These are phyloP conservation scores for Blastocystis sp. DNA, from an alignment of 352 stramenopile species.

Conservation along the genomic window DNA sequence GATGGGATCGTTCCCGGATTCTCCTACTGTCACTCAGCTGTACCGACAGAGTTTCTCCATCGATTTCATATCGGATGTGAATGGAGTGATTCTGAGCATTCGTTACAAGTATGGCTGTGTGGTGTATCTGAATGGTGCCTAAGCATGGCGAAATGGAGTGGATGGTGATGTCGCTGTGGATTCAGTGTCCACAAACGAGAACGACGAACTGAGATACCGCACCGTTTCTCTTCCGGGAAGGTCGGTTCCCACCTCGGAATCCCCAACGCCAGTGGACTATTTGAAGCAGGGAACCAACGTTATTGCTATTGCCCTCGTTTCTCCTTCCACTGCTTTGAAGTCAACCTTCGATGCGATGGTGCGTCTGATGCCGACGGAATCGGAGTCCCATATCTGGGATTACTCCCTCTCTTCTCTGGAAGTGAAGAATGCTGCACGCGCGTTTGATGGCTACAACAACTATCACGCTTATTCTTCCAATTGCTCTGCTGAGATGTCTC, in stretches of 20 bases:
- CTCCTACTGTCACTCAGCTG: constrained; percentile 15
- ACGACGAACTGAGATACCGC: neutral
- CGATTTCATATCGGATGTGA: neutral
- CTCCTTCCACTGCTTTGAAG: neutral
- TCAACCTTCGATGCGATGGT: constrained; percentile 7
- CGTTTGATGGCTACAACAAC: too few species aligned
- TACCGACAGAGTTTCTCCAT: constrained; percentile 24
- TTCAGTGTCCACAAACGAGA: neutral
- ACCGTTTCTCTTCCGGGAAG: neutral
- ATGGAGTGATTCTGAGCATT: neutral
- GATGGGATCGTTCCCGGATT: neutral
- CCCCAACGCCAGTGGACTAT: neutral
- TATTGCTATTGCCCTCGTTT: constrained; percentile 31
- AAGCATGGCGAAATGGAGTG: constrained; percentile 20
- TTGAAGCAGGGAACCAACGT: neutral
- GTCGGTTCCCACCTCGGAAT: neutral
- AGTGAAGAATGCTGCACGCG: too few species aligned
- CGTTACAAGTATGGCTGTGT: constrained; percentile 3
- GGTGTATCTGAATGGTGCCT: constrained; percentile 21
- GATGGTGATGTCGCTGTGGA: neutral
- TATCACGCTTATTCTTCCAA: too few species aligned
- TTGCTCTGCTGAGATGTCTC: too few species aligned
- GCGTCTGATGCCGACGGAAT: neutral
- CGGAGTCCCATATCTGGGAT: neutral
- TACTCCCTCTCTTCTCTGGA: too few species aligned